Percentiles rank a stretch among this genome's conserved stretches.
These are phyloP conservation scores for Cerioporus squamosus DNA, from an alignment of 1,284 basidiomycete species.

Conservation along the genomic window DNA sequence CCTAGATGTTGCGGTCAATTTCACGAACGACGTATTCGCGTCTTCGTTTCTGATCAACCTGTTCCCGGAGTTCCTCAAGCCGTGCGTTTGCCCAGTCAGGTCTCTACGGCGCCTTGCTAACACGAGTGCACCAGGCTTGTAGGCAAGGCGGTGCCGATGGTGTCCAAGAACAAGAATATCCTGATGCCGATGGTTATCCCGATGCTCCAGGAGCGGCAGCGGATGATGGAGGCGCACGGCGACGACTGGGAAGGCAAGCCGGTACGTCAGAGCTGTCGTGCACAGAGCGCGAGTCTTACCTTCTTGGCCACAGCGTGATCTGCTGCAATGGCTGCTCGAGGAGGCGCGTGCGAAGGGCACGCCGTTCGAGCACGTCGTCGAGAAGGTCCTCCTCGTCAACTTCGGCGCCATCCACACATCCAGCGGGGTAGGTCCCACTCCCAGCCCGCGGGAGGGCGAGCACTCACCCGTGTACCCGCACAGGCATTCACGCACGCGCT, in stretches of 20 bases:
- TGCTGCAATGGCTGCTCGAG: constrained; percentile 30
- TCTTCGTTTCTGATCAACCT: constrained; percentile 22
- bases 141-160: constrained; percentile 15
- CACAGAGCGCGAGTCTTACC: neutral
- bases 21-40: constrained; percentile 24
- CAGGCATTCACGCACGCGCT: constrained; percentile 32
- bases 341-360: constrained; percentile 22
- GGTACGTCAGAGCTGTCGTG: constrained; percentile 25
- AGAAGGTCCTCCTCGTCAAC: constrained; percentile 26
- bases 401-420: constrained; percentile 30
- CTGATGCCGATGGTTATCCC: constrained; percentile 30
- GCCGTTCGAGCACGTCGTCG: constrained; percentile 19
- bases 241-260: constrained; percentile 44
- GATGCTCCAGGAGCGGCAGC: constrained; percentile 43
- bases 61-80: constrained; percentile 25
- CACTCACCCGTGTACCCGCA: neutral
- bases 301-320: constrained; percentile 17
- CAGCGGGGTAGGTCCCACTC: constrained; percentile 18
- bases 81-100: neutral
- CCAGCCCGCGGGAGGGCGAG: neutral
- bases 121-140: neutral
- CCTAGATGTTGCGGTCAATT: constrained; percentile 24
- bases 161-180: constrained; percentile 13
- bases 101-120: no score
- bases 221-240: constrained; percentile 40